Percentiles rank a stretch among this genome's conserved stretches.
Evolutionary conservation across 306 rosid genomes (phyloP).

Genomic region (Dryas octopetala): DNA sequence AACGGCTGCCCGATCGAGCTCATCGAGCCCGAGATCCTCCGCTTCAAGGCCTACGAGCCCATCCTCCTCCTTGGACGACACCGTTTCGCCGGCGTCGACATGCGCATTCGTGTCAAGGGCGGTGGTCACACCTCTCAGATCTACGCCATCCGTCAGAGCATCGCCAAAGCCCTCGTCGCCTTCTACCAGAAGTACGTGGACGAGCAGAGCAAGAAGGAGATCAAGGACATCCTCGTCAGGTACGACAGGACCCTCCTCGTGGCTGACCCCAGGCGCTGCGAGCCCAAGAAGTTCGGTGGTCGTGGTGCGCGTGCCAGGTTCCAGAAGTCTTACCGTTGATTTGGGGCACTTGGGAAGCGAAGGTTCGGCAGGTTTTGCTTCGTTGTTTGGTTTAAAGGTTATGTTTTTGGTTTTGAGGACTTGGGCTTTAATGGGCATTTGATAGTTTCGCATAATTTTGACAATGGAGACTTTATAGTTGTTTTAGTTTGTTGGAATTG

Average conservation of each 20-base stretch:
- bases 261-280: slow-evolving; percentile 83
- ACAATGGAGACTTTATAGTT: neutral
- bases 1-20: slow-evolving; percentile 86
- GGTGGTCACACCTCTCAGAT: slow-evolving; percentile 88
- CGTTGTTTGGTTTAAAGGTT: slow-evolving; percentile 29
- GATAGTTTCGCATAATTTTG: neutral
- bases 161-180: slow-evolving; percentile 76
- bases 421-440: neutral
- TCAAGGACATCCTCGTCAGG: slow-evolving; percentile 70
- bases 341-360: neutral
- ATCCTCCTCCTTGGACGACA: slow-evolving; percentile 65
- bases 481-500: neutral
- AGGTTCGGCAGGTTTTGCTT: slow-evolving; percentile 11
- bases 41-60: slow-evolving; percentile 81
- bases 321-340: slow-evolving; percentile 90
- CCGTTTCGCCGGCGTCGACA: slow-evolving; percentile 74
- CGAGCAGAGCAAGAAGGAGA: slow-evolving; percentile 92
- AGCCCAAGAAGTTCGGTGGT: slow-evolving; percentile 95
- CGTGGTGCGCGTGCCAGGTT: slow-evolving; percentile 89
- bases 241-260: slow-evolving; percentile 77
- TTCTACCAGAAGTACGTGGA: slow-evolving; percentile 85
- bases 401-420: slow-evolving; percentile 17
- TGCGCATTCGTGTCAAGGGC: slow-evolving; percentile 79
- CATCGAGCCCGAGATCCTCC: slow-evolving; percentile 72
- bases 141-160: slow-evolving; percentile 83